Base-by-base conservation (phyloP, 345 rosid species). In the Rhizophora apiculata region DNA sequence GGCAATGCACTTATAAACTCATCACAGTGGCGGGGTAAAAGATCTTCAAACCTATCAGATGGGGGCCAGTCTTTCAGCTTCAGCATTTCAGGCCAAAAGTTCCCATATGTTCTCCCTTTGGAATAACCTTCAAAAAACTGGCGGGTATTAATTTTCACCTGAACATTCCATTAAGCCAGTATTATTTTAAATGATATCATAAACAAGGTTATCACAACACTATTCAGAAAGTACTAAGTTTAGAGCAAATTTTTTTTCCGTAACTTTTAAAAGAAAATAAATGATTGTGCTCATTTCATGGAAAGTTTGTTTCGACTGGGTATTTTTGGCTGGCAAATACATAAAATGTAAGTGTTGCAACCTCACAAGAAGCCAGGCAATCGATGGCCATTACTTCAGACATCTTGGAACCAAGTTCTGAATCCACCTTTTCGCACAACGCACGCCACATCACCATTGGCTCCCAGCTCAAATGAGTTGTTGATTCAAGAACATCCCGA, bases 11-110 rank as follows among this genome's bases (percentile, higher is more conserved):
- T 80, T 51, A 91, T 83, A 65, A 89, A 91, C 79, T 94, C 98
- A 49, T 89, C 98, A 59, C 88, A 91, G 66, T 94, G 97, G 68
- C 97, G 93, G 8, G 96, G 98, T 78, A 94, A 77, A 70, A 87
- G 79, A 63, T 89, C 87, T 71, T 94, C 96, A 65, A 94, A 89
- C 69, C 84, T 87, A 76, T 94, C 86, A 0, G 95, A 88, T 65
- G 98, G 98, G 58, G 98, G 98, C 98, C 97, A 94, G 70, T 94
- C 97, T 73, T 94, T 94, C 8, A 91, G 84, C 85, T 94, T 94
- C 68, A 94, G 82, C 95, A 94, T 89, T 84, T 84, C 86, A 6
- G 97, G 98, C 98, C 98, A 94, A 51, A 82, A 82, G 83, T 91
- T 91, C 0, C 6, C 5, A 69, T 88, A 91, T 8, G 63, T 80